Evolutionary conservation across 345 rosid genomes (phyloP), one percentile per base, ranked within the genome.

Genomic region (Salix purpurea): DNA sequence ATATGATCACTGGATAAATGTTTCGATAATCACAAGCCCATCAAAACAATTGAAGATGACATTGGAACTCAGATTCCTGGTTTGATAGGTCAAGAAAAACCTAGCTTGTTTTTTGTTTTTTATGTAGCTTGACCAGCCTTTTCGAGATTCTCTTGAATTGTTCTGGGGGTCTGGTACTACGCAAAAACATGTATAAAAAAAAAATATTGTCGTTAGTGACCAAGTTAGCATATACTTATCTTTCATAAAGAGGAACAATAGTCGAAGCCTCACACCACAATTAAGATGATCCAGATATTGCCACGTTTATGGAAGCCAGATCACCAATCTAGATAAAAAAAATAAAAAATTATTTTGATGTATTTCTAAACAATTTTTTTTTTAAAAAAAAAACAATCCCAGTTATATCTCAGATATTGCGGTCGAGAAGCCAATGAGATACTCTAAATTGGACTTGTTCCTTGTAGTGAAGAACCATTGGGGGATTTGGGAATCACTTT

Each of bases 401-500:
- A 34, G 0, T 0, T 5, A 34, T 6, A 34, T 0, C 13, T 11
- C 1, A 9, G 13, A 54, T 61, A 16, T 70, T 9, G 24, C 40
- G 60, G 79, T 42, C 1, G 70, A 64, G 50, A 7, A 23, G 42
- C 82, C 83, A 81, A 44, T 74, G 30, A 54, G 46, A 75, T 65
- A 39, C 50, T 24, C 7, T 70, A 32, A 65, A 18, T 1, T 32
- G 14, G 56, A 68, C 24, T 48, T 71, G 76, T 67, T 50, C 69
- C 69, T 65, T 32, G n/a, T 48, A 15, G 28, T 65, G 73, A 76
- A 77, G 68, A 77, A 73, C 76, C 58, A 44, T 62, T 36, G 73
- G 75, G 26, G 79, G 78, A 84, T 81, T 74, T 60, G 36, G 80
- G 83, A 79, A 84, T 82, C 79, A 76, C 67, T 79, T 74, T 65